A percentile compares a stretch with the other conserved stretches of the same genome.
These are phyloP conservation scores for Dendrocalamus latiflorus DNA, from an alignment of 202 grass and related monocot species.

Conservation along the genomic window DNA sequence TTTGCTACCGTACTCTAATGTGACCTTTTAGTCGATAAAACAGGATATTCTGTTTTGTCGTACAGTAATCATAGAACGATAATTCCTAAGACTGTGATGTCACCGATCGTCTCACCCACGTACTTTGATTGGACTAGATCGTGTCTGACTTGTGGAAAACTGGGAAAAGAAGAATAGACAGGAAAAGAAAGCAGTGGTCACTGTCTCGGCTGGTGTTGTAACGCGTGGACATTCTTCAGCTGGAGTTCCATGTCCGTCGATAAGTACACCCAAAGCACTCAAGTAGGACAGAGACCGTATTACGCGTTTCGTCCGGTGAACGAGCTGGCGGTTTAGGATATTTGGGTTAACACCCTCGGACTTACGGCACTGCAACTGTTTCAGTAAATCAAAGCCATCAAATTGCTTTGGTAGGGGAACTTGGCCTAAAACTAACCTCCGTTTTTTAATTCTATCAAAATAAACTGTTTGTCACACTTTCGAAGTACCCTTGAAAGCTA, in stretches of 20 bases:
- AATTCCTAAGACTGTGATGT: too few relatives aligned
- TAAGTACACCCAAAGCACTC: not conserved
- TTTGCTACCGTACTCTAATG: too few relatives aligned
- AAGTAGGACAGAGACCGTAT: not conserved
- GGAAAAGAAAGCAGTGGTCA: not conserved
- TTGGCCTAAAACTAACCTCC: too few relatives aligned
- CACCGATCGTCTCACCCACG: too few relatives aligned
- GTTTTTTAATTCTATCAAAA: not conserved
- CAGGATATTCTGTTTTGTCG: too few relatives aligned
- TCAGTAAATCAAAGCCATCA: not conserved
- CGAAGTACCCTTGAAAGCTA: too few relatives aligned
- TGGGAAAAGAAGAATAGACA: not conserved
- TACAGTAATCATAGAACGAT: too few relatives aligned
- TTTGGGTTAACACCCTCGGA: not conserved
- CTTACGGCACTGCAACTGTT: not conserved
- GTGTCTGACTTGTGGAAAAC: constrained; percentile 35
- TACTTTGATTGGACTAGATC: constrained; percentile 8
- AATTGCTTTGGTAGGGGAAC: not conserved
- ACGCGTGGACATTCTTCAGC: not conserved
- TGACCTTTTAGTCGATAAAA: too few relatives aligned
- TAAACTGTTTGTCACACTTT: not conserved
- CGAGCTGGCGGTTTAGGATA: not conserved
- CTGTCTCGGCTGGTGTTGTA: not conserved
- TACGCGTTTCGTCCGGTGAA: constrained; percentile 23
- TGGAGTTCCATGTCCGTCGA: not conserved